Base-by-base conservation (phyloP, 768 basidiomycete species). In the Trichaptum fuscoviolaceum region DNA sequence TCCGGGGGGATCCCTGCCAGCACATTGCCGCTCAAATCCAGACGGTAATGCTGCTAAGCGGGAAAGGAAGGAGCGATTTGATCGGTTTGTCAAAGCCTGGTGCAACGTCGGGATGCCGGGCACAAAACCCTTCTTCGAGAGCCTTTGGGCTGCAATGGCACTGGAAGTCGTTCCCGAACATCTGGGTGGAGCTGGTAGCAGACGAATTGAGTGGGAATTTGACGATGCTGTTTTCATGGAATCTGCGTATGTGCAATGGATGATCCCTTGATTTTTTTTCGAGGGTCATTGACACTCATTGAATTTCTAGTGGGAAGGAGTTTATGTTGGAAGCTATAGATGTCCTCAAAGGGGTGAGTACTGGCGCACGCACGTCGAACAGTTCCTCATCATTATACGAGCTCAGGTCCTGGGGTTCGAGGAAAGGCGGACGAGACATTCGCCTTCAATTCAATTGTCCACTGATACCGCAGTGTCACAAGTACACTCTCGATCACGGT, bases 151-250 rank as follows among this genome's bases (percentile, higher is more conserved):
- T 8, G 79, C 90, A 66, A 83, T 96, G 81, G 84, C 92, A 68
- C 79, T 94, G 52, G 93, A 95, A 74, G 86, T 88, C 58, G 83
- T 95, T 59, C 92, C 93, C 62, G 86, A 88, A 73, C 83, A 84
- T 59, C 81, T 93, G 57, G 93, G 95, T 60, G 94, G 95, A 64
- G 91, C 91, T 35, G 95, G 93, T 60, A 75, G 76, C 35, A 81
- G 80, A 71, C 81, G 84, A 71, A 87, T 96, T 64, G 85, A 91
- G 71, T 96, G 95, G 95, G 92, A 95, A 79, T 80, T 96, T 24
- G 95, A 96, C 75, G 95, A 96, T 80, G 93, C 93, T 23, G 92
- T 96, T 18, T 93, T 96, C 79, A 90, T 94, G 73, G 95, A 96
- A 78, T 86, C 93, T 69, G 94, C 92, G 94, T 94, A 82, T 82